Percentiles rank a stretch among this genome's conserved stretches.
These are phyloP conservation scores for Sphaerulina populicola DNA, from an alignment of 2,329 filamentous ascomycete genomes.

Conservation along the genomic window DNA sequence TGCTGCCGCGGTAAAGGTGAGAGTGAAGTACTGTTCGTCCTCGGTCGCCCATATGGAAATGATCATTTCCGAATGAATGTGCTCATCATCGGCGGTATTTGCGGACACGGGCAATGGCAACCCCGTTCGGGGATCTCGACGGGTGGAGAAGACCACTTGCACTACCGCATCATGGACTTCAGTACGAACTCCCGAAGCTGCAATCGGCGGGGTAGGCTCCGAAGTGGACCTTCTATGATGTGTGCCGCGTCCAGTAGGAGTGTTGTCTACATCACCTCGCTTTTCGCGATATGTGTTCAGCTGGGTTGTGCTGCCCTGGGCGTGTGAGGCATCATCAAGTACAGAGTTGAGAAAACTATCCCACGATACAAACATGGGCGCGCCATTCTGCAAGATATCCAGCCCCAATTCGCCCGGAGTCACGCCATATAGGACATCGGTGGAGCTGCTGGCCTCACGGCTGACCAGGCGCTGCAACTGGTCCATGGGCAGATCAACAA, in stretches of 20 bases:
- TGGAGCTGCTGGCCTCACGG: conserved; percentile 35
- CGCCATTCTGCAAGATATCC: conserved; percentile 62
- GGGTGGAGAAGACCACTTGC: conserved; percentile 57
- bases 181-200: conserved; percentile 26
- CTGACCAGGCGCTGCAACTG: conserved; percentile 16
- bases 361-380: conserved; percentile 45
- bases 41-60: conserved; percentile 67
- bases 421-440: conserved; percentile 57
- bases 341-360: conserved; percentile 42
- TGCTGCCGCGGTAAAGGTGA: conserved; percentile 60
- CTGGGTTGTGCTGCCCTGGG: conserved; percentile 24
- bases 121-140: conserved; percentile 34
- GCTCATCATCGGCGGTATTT: conserved; percentile 20
- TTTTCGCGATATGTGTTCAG: conserved; percentile 25
- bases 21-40: conserved; percentile 59
- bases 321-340: conserved; percentile 34
- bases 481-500: conserved; percentile 15
- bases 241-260: conserved; percentile 12
- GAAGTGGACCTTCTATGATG: conserved; percentile 22
- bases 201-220: conserved; percentile 7
- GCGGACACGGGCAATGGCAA: conserved; percentile 31
- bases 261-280: conserved; percentile 17
- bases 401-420: conserved; percentile 62
- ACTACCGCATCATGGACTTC: conserved; percentile 54
- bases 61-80: conserved; percentile 63